Base-by-base conservation (phyloP, 345 rosid species). In the Reutealis trisperma region DNA sequence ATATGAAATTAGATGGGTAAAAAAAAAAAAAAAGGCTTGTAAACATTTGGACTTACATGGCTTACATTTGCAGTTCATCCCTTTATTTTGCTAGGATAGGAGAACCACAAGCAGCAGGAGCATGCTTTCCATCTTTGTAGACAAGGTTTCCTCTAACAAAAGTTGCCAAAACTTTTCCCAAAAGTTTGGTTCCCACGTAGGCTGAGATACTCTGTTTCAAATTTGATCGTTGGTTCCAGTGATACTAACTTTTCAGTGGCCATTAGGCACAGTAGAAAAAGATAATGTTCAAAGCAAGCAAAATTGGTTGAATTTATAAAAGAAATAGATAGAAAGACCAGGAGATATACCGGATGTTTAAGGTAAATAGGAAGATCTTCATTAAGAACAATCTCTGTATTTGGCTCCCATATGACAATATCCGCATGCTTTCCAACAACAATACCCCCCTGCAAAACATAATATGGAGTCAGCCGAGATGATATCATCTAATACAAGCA, bases 121-220 rank as follows among this genome's bases (percentile, higher is more conserved):
- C 97, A 81, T 93, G 99, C 71, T 83, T 87, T 73, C 96, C 94
- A 60, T 92, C 91, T 64, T 84, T 74, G 79, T 81, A 96, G 42
- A 93, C 94, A n/a, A 96, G 91, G 84, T 96, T 93, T 71, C 99
- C 99, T 85, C 94, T 83, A 0, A 93, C 93, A 84, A 86, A 90
- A 44, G 99, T 96, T 0, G 97, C 89, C 79, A 90, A 42, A 32
- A 96, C 99, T 73, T 87, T 92, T 32, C 99, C 99, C 0, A 91
- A 77, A 42, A 96, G 84, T 78, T 83, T 93, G 75, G 76, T 87
- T 59, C 97, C 98, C 85, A 92, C 30, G 87, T 88, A 96, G 51
- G 99, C 98, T 76, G 98, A 96, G 81, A 88, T 90, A 15, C 88
- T 86, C 99, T 96, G 82, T 7, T 66, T n/a, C 71, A 0, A 66